Conservation (phyloP, 495 filamentous ascomycete genomes). For the Talaromyces ruber region DNA sequence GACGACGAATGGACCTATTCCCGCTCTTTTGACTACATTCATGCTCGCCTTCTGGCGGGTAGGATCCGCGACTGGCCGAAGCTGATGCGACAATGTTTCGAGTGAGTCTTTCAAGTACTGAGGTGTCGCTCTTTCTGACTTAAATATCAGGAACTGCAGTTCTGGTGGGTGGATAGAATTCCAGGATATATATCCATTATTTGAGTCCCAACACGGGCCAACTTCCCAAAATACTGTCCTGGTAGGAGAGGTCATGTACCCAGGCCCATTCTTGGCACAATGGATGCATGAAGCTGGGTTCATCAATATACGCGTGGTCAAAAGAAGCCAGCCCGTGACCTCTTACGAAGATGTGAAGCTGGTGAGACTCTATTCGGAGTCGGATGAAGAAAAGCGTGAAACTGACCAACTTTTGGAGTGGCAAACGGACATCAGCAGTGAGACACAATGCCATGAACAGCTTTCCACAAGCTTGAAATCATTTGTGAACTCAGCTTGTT, state of each 20-base stretch:
- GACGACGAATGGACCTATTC: conserved; percentile 17
- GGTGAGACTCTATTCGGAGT: not conserved
- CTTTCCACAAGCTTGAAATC: not conserved
- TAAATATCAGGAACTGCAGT: conserved; percentile 17
- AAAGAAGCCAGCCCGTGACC: not conserved
- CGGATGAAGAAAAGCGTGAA: not conserved
- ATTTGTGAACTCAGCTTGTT: not conserved
- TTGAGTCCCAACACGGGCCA: not conserved
- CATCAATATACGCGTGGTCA: conserved; percentile 33
- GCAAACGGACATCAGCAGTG: not conserved
- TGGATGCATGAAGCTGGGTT: conserved; percentile 42
- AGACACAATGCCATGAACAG: not conserved
- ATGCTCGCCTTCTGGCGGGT: conserved; percentile 27
- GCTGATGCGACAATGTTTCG: conserved; percentile 12
- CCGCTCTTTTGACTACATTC: conserved; percentile 19
- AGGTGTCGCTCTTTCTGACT: not conserved
- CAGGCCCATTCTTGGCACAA: conserved; percentile 17
- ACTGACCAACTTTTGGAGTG: not conserved
- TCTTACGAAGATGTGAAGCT: not conserved
- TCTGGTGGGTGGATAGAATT: conserved; percentile 38
- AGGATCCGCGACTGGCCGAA: conserved; percentile 22
- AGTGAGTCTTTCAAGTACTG: not conserved
- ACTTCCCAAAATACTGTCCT: not conserved
- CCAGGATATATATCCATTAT: conserved; percentile 18
- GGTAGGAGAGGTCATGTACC: not conserved